phyloP scores from a whole-genome alignment of 129 eudicot genomes.

The Scalesia atractyloides region DNA sequence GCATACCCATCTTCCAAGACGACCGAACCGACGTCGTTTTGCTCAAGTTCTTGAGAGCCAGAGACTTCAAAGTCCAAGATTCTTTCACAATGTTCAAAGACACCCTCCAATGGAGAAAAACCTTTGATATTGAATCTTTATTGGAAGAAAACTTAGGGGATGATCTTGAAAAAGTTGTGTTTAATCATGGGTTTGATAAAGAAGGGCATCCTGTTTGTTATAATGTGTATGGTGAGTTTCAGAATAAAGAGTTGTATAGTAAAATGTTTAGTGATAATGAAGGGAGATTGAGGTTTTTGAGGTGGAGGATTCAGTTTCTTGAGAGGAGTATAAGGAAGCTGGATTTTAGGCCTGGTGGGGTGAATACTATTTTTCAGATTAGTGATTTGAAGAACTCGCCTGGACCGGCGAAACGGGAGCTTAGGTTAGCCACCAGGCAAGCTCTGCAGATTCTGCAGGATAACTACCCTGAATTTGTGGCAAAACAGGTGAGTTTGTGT shows the following conservation, averaged over 20 bases:
- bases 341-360: conserved; percentile 73
- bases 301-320: conserved; percentile 84
- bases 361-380: conserved; percentile 64
- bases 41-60: conserved; percentile 71
- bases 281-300: conserved; percentile 55
- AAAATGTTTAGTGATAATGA: conserved; percentile 71
- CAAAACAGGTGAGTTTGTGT: no score
- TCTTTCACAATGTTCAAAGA: conserved; percentile 68
- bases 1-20: conserved; percentile 69
- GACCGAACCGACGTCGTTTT: conserved; percentile 66
- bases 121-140: conserved; percentile 56
- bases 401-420: conserved; percentile 81
- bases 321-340: conserved; percentile 81
- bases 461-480: no score
- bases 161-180: conserved; percentile 79
- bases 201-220: conserved; percentile 79
- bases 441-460: conserved; percentile 79
- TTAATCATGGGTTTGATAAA: conserved; percentile 67
- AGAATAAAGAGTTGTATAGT: conserved; percentile 76
- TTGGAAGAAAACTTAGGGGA: conserved; percentile 61
- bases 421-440: conserved; percentile 64
- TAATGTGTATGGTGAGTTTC: conserved; percentile 90
- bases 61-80: conserved; percentile 71
- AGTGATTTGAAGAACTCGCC: conserved; percentile 86
- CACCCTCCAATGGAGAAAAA: conserved; percentile 61